Base-by-base conservation (phyloP, 2,329 filamentous ascomycete genomes). In the Zymoseptoria brevis region DNA sequence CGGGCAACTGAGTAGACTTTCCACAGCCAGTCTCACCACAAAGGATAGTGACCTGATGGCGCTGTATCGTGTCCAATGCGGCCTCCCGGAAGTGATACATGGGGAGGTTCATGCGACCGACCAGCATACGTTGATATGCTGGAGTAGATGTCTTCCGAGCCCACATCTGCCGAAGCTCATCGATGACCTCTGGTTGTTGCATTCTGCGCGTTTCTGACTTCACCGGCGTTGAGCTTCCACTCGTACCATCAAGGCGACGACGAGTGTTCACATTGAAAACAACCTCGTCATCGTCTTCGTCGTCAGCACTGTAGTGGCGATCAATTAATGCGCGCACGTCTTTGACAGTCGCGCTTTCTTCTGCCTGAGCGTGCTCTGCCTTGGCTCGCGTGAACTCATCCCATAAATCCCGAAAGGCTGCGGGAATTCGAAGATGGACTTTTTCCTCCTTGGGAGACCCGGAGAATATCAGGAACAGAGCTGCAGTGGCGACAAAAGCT, bases 21-120 rank as follows among this genome's bases (percentile, higher is more conserved):
- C 94, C 94, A 72, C 88, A 96, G 66, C 94, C 94, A 2, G 94
- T 99, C 75, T 99, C 94, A 71, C 94, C 94, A 71, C 93, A 97
- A 29, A 99, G 84, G 60, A 99, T 96, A 8, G 94, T 86, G 8
- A 96, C 88, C 69, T 94, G 92, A 64, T 96, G 83, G 21, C 83
- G 80, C 53, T 90, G 87, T 29, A 99, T 86, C 1, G 89, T 83
- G 24, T 84, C 80, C 11, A 97, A 77, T 7, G 96, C 90, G 54
- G 90, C 82, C 11, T 89, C 78, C 65, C 86, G 87, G 72, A 94
- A 96, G 11, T 83, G 81, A 83, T 89, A 96, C 79, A 99, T 96
- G 0, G 94, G 94, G 19, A 99, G 81, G 67, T 88, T 88, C 79
- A 85, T 87, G 58, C 94, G 86, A 30, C 81, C 85, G 71, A 82